A percentile compares a stretch with the other conserved stretches of the same genome.
These are phyloP conservation scores for Prinsepia uniflora DNA, from an alignment of 306 rosid genomes.

Conservation along the genomic window DNA sequence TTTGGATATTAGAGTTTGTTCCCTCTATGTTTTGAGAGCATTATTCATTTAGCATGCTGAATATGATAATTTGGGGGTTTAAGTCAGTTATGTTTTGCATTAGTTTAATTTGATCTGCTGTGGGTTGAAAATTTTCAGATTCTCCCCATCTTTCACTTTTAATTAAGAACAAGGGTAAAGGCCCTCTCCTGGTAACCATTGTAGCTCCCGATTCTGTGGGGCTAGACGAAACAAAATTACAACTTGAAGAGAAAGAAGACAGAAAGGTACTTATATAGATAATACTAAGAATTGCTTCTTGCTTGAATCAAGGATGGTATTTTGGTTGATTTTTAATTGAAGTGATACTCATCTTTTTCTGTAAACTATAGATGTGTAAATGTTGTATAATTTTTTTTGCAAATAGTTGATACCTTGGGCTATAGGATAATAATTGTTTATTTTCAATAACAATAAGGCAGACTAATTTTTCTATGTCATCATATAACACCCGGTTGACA, in stretches of 20 bases:
- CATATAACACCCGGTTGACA: not conserved
- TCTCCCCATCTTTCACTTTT: slow-evolving; percentile 45
- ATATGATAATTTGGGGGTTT: not conserved
- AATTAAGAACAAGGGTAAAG: slow-evolving; percentile 46
- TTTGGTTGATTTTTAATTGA: not conserved
- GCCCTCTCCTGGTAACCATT: slow-evolving; percentile 30
- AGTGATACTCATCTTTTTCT: not conserved
- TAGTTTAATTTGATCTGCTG: not conserved
- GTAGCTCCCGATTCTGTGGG: slow-evolving; percentile 41
- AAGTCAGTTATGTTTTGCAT: not conserved
- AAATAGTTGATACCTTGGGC: not conserved
- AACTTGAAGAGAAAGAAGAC: slow-evolving; percentile 28
- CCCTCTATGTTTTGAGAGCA: not conserved
- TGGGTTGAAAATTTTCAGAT: slow-evolving; percentile 28
- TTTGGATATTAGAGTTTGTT: not conserved
- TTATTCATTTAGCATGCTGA: slow-evolving; percentile 1
- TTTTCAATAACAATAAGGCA: not conserved
- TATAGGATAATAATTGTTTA: not conserved
- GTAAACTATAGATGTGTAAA: not conserved
- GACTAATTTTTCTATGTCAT: not conserved
- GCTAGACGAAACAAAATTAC: slow-evolving; percentile 30
- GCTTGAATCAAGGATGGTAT: not conserved
- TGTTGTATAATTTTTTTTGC: not conserved
- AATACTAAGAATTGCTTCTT: not conserved
- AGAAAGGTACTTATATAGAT: slow-evolving; percentile 30